These are phyloP conservation scores for Effrenium voratum DNA, from an alignment of 73 alveolate species.

Conservation along the genomic window DNA sequence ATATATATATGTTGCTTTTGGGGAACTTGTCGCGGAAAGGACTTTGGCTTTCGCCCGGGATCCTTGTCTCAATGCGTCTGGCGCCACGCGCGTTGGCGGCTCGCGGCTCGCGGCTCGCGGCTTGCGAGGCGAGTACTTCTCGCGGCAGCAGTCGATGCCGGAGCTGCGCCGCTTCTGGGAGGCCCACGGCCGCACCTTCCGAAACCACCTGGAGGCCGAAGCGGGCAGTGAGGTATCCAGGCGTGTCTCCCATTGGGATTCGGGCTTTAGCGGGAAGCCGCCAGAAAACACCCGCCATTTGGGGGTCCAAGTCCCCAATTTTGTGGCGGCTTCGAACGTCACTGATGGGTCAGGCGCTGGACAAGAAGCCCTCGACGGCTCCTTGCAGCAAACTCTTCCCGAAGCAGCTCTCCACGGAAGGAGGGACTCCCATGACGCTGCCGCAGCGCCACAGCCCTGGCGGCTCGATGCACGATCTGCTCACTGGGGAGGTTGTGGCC, in stretches of 20 bases:
- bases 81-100: no score
- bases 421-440: constrained; percentile 35
- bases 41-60: no score
- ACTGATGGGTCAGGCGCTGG: neutral
- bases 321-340: neutral
- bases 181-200: constrained; percentile 35
- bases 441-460: constrained; percentile 80
- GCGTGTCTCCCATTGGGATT: no score
- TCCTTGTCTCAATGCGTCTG: no score
- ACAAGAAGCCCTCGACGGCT: constrained; percentile 2
- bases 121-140: constrained; percentile 29
- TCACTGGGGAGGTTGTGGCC: constrained; percentile 46
- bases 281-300: neutral
- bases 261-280: no score
- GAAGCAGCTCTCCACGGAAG: constrained; percentile 32
- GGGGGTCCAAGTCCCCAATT: no score
- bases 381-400: constrained; percentile 79
- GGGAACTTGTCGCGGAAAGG: no score
- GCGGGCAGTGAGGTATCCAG: no score
- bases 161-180: constrained; percentile 79
- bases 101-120: neutral
- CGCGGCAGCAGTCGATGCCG: constrained; percentile 75
- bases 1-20: no score
- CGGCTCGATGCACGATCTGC: constrained; percentile 78
- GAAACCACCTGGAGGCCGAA: constrained; percentile 40